These are phyloP conservation scores for Penicillium paradoxum DNA, from an alignment of 495 filamentous ascomycete genomes.

Conservation along the genomic window DNA sequence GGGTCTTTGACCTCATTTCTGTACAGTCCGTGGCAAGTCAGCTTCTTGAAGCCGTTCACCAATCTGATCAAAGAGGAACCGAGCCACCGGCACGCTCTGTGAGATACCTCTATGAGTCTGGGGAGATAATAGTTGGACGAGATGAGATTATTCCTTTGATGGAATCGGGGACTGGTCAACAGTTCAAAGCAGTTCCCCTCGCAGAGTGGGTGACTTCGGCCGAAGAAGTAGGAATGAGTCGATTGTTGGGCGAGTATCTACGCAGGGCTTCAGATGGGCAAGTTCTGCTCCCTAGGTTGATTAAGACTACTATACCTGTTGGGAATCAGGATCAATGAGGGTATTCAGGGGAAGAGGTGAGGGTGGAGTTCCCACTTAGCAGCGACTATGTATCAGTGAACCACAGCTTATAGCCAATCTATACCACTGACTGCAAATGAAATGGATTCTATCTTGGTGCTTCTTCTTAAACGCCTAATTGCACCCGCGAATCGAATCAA, in stretches of 20 bases:
- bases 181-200: slow-evolving; percentile 12
- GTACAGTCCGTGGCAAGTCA: slow-evolving; percentile 18
- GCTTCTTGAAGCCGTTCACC: slow-evolving; percentile 10
- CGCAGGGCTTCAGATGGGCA: slow-evolving; percentile 14
- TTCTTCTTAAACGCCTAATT: no score
- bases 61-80: neutral
- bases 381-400: no score
- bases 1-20: slow-evolving; percentile 23
- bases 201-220: slow-evolving; percentile 16
- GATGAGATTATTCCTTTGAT: slow-evolving; percentile 15
- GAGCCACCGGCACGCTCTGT: neutral
- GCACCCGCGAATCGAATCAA: no score
- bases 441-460: no score
- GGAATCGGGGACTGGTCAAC: slow-evolving; percentile 10
- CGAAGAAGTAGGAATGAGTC: slow-evolving; percentile 21
- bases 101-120: slow-evolving; percentile 13
- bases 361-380: no score
- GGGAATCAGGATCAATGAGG: no score
- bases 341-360: no score
- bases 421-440: no score
- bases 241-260: slow-evolving; percentile 17
- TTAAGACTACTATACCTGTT: slow-evolving; percentile 14
- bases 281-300: slow-evolving; percentile 15
- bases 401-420: no score
- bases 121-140: slow-evolving; percentile 14